phyloP scores from a whole-genome alignment of 148 eudicot genomes.

The Cornus suecica region DNA sequence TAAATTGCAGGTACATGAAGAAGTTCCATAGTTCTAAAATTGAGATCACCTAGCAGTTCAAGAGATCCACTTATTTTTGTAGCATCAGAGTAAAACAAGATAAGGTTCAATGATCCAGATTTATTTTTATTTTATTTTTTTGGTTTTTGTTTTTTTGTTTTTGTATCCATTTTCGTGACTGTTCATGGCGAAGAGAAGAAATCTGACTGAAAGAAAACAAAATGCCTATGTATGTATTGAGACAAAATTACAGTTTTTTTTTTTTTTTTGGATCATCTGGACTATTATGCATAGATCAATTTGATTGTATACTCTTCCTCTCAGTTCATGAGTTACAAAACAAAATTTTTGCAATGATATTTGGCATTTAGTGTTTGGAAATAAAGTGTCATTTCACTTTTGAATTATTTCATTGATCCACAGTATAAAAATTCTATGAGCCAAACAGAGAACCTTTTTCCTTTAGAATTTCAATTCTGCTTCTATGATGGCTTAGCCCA shows the following conservation, averaged over 20 bases:
- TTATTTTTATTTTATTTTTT: too few species aligned
- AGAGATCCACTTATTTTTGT: background rate
- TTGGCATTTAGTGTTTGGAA: background rate
- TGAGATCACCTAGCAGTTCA: too few species aligned
- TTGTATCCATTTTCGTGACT: too few species aligned
- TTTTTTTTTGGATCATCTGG: background rate
- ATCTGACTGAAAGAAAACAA: background rate
- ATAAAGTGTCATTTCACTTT: background rate
- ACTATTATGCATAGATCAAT: background rate
- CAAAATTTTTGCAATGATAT: background rate
- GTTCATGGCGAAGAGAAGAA: background rate
- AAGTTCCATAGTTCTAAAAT: too few species aligned
- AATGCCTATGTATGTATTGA: background rate
- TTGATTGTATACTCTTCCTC: background rate
- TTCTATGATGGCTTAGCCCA: background rate
- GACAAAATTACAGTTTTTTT: background rate
- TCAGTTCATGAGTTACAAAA: background rate
- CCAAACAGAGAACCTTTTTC: too few species aligned
- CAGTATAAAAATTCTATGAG: too few species aligned
- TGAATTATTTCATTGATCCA: too few species aligned
- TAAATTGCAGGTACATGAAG: too few species aligned
- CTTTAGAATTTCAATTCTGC: background rate
- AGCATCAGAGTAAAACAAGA: background rate
- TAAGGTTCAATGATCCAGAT: background rate
- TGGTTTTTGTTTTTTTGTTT: too few species aligned